Evolutionary conservation across 2,329 filamentous ascomycete genomes (phyloP).

Genomic region (Penicillium italicum): DNA sequence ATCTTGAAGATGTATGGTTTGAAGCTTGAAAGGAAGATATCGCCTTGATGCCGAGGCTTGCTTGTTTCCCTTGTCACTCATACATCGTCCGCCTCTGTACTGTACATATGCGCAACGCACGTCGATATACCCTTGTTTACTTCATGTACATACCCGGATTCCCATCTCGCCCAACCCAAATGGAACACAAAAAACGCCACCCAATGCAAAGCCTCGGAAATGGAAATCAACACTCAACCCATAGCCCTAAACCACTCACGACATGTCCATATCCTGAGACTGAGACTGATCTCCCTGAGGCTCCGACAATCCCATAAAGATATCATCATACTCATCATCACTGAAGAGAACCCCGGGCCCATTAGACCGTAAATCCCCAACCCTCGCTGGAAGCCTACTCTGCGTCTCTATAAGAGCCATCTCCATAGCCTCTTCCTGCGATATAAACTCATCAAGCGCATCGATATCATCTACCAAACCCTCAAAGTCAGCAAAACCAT

Average conservation of each 20-base stretch:
- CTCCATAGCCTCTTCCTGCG: slow-evolving; percentile 35
- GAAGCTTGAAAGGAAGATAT: neutral
- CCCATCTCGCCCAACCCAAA: neutral
- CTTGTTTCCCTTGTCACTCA: neutral
- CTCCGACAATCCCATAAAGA: slow-evolving; percentile 64
- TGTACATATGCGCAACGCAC: slow-evolving; percentile 29
- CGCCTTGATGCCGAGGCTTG: neutral
- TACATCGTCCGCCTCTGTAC: slow-evolving; percentile 17
- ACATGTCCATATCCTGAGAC: slow-evolving; percentile 41
- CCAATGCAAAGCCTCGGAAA: slow-evolving; percentile 15
- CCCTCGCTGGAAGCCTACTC: neutral
- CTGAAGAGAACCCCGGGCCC: slow-evolving; percentile 30
- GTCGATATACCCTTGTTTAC: slow-evolving; percentile 35
- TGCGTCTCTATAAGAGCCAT: slow-evolving; percentile 26
- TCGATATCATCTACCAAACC: slow-evolving; percentile 25
- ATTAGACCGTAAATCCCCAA: neutral
- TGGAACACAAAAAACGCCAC: slow-evolving; percentile 11
- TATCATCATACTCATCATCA: slow-evolving; percentile 59
- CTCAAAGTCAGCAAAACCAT: neutral
- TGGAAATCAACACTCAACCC: neutral
- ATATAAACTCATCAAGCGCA: slow-evolving; percentile 37
- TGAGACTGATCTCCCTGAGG: slow-evolving; percentile 25
- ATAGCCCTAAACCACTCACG: slow-evolving; percentile 19
- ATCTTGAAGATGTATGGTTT: slow-evolving; percentile 1
- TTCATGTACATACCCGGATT: neutral